Conservation (phyloP, 768 basidiomycete species). For the Trametes villosa region DNA sequence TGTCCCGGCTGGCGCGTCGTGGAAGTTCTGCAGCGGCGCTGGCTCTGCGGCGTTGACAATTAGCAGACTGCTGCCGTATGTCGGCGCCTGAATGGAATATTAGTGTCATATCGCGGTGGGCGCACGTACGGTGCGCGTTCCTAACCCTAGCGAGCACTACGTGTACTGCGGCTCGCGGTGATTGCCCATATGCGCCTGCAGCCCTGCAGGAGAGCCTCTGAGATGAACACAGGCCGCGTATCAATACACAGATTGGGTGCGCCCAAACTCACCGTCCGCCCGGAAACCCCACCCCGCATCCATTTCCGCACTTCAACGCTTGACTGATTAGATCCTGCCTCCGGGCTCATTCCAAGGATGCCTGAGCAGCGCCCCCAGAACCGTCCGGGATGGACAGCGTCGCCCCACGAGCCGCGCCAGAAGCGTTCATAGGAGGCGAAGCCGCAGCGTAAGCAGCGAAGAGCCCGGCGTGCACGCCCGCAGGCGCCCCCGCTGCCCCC, state of each 20-base stretch:
- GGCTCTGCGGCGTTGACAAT: no score
- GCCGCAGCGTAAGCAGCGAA: slow-evolving; percentile 1
- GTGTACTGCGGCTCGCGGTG: no score
- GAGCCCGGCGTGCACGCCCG: neutral
- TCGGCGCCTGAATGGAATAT: neutral
- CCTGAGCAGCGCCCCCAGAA: slow-evolving; percentile 6
- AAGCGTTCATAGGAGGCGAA: neutral
- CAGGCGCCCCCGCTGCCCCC: neutral
- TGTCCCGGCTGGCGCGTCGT: no score
- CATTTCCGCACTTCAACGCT: slow-evolving; percentile 4
- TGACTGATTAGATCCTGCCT: no score
- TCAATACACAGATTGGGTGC: slow-evolving; percentile 1
- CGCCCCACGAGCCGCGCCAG: slow-evolving; percentile 1
- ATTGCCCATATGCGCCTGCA: neutral
- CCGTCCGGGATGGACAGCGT: neutral
- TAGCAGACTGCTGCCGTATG: no score
- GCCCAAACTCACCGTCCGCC: neutral
- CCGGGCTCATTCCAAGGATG: no score
- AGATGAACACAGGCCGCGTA: neutral
- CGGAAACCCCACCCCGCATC: neutral
- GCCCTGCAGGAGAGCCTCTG: neutral
- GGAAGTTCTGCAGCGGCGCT: no score
- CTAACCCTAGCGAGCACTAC: slow-evolving; percentile 11
- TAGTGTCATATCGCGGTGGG: no score
- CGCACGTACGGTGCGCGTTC: neutral